Evolutionary conservation across 2,329 filamentous ascomycete species (phyloP), one percentile per base, ranked within the genome.

Genomic region (Xylaria arbuscula): DNA sequence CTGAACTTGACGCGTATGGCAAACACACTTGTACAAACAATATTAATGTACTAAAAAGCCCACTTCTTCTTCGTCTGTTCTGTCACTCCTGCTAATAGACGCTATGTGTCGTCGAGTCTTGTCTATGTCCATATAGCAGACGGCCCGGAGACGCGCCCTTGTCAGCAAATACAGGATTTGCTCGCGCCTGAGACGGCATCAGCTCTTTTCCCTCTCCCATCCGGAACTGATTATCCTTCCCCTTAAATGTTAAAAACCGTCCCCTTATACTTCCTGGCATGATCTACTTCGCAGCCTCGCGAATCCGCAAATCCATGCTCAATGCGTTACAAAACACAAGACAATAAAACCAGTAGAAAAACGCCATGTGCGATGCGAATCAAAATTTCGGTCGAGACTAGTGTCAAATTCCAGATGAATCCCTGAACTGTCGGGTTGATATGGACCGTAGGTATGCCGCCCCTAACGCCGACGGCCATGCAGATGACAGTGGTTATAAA

Each of bases 381-480:
- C 40, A 51, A 53, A 28, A 58, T 68, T 63, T 68, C 38, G 61
- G 40, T 63, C 56, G 55, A 51, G 53, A 59, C 34, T 53, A 71
- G 15, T 54, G 57, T 66, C 8, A 64, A 69, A 66, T 60, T 36
- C 58, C 63, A 66, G 70, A 72, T 64, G 57, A 59, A 67, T 69
- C 74, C 73, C 68, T 66, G 67, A 66, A 69, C 64, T 60, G 72
- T 73, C 71, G 72, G 72, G 32, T 57, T 61, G 50, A 17, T 71
- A 56, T 72, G 73, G 73, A 75, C 72, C 66, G 57, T 73, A 71
- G 73, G 69, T 74, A 72, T 74, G 69, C 70, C 69, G 42, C 70
- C 71, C 53, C 67, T 42, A 40, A 77, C 75, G 74, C 76, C 76
- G 34, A 62, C 69, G 70, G 72, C 69, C 70, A 77, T 77, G 75